These are phyloP conservation scores for Phalaenopsis equestris DNA, from an alignment of 106 monocot genomes.

Conservation along the genomic window DNA sequence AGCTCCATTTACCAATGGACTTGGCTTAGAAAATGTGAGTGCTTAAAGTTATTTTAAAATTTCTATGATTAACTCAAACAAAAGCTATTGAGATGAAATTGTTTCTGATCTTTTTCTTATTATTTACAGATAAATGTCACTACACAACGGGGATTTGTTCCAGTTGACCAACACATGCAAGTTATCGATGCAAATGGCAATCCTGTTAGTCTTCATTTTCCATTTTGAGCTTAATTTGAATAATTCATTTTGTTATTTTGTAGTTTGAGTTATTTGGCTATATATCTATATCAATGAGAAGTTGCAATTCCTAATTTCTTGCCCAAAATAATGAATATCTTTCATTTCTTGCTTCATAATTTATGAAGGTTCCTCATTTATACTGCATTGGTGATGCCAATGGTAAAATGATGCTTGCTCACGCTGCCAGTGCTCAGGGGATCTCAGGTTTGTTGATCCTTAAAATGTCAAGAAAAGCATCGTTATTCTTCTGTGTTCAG, in stretches of 20 bases:
- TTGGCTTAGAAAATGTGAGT: slow-evolving; percentile 91
- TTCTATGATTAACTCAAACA: background rate
- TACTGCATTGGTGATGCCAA: slow-evolving; percentile 99
- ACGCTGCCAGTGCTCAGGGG: slow-evolving; percentile 98
- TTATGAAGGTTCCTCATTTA: slow-evolving; percentile 70
- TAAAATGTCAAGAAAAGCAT: background rate
- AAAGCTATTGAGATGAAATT: background rate
- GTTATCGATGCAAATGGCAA: slow-evolving; percentile 68
- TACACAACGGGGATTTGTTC: slow-evolving; percentile 94
- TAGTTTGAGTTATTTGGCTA: background rate
- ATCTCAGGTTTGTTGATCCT: slow-evolving; percentile 60
- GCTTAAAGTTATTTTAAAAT: background rate
- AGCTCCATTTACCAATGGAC: slow-evolving; percentile 93
- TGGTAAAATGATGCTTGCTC: slow-evolving; percentile 99
- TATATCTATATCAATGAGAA: background rate
- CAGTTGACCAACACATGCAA: slow-evolving; percentile 94
- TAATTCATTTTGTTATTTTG: background rate
- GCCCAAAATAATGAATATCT: background rate
- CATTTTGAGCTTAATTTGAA: background rate
- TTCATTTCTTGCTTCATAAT: background rate
- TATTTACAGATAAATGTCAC: slow-evolving; percentile 73
- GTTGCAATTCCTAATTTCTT: background rate
- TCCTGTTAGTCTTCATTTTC: slow-evolving; percentile 39
- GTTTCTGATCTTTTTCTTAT: background rate
- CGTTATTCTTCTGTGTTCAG: background rate